A percentile compares a stretch with the other conserved stretches of the same genome.
Evolutionary conservation across 441 rosid species (phyloP).

Genomic region (Adansonia grandidieri): DNA sequence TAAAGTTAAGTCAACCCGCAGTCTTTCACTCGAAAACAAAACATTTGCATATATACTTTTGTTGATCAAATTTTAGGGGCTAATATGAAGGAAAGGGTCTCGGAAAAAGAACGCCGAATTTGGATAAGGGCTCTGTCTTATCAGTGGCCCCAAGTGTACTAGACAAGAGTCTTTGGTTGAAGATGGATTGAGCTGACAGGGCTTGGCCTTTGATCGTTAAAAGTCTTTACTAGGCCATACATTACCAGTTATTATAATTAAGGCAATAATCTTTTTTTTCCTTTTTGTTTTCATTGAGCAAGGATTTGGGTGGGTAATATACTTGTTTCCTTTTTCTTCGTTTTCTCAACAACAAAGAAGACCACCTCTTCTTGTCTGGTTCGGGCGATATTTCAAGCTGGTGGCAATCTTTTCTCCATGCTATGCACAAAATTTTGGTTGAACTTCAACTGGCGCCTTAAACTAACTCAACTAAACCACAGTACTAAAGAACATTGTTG

Average conservation of each 20-base stretch:
- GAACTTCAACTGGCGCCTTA: not conserved
- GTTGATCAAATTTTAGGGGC: no score
- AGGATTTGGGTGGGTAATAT: not conserved
- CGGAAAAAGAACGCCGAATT: no score
- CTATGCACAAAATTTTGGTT: not conserved
- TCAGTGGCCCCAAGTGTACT: no score
- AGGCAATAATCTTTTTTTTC: not conserved
- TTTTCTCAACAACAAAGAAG: no score
- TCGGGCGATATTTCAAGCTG: not conserved
- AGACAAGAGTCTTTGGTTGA: not conserved
- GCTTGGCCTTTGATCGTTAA: not conserved
- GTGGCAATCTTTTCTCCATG: not conserved
- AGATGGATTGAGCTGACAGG: not conserved
- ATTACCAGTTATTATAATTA: not conserved
- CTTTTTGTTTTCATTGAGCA: not conserved
- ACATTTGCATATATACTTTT: not conserved
- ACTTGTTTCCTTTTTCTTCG: not conserved
- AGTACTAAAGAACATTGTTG: not conserved
- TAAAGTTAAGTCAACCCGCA: not conserved
- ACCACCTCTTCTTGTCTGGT: not conserved
- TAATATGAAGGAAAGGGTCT: not conserved
- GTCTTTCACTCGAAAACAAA: not conserved
- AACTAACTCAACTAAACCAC: not conserved
- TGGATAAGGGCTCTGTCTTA: no score
- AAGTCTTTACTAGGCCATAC: not conserved